Evolutionary conservation across 768 basidiomycete species (phyloP), one percentile per base, ranked within the genome.

Genomic region (Strobilomyces echinocephalus): DNA sequence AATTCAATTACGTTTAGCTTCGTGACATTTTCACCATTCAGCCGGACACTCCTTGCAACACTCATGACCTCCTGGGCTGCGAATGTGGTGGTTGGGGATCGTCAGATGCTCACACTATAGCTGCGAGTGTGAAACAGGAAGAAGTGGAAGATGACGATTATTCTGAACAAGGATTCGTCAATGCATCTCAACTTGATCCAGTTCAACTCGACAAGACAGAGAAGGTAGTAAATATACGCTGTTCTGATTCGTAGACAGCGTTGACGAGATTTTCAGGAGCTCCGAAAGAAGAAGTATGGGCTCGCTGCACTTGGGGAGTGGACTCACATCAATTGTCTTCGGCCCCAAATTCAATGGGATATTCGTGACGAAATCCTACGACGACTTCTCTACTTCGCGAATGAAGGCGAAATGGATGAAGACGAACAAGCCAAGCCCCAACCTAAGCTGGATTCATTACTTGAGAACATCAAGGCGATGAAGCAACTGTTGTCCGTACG

Each of bases 1-100:
- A 38, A 49, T 30, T 46, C 55, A 50, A 55, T 48, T 14, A 41
- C 36, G 15, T 46, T 20, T 65, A 98, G 89, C 81, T 98, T 40
- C 85, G 86, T 35, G 92, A 95, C 67, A 90, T 98, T 58, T 98
- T 97, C 72, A 85, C 84, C n/a, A 76, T 97, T 41, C 83, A 94
- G 70, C 73, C 77, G 0, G 74, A 84, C 50, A 94, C 92, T 0
- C 72, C 76, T 8, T 95, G 91, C 72, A 88, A 95, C 56, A 98
- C 95, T 2, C 95, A 98, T 62, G 95, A 97, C 59, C 77, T 97
- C 16, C 76, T 97, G 14, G 86, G 82, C 54, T 98, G 95, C 63
- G 74, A 73, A 11, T 95, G 91, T 58, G 79, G 78, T 47, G 65
- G 63, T 18, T 52, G 18, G 26, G 56, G 48, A 60, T 33, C 20